Evolutionary conservation across 805 yeast genomes (phyloP), one percentile per base, ranked within the genome.

Genomic region (Saccharomycopsis sp.): DNA sequence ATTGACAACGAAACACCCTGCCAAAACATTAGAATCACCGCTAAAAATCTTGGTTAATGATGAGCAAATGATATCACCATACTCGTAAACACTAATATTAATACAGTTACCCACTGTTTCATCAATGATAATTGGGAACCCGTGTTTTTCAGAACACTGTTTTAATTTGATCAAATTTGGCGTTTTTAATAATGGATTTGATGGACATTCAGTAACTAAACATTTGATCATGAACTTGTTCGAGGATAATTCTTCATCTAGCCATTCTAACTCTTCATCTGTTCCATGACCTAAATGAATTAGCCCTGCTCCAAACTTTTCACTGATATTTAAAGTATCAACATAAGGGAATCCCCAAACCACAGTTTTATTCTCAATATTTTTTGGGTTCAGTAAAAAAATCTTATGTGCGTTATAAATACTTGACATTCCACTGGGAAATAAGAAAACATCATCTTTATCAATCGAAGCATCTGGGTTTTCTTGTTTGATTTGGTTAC

Each of bases 261-360:
- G 60, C 38, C 77, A 77, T 39, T 67, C 74, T 37, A 87, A 58
- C 9, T 64, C 68, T 19, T 65, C 68, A 42, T 76, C 79, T 52
- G 85, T 94, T 17, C 95, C 96, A 49, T 74, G 64, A 3, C 96
- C 96, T 49, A 78, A 76, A 57, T 87, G 89, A 50, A 77, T 77
- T 30, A 81, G 83, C 28, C 96, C 96, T 3, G 88, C 83, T 13
- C 97, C 96, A 69, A 87, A 92, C 58, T 88, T 89, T 53, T 72
- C 70, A 52, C 92, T 66, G 44, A 92, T 77, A 51, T 84, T 85
- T 41, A 86, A 67, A 0, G 97, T 88, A 57, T 92, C 97, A 21
- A 85, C 92, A 58, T 89, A 92, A 5, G 97, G 96, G 62, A 88
- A 87, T 1, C 99, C 99, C 60, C 84, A 89, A 61, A 95, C 86